Evolutionary conservation across 805 yeast species (phyloP).

Genomic region (Candida maltosa): DNA sequence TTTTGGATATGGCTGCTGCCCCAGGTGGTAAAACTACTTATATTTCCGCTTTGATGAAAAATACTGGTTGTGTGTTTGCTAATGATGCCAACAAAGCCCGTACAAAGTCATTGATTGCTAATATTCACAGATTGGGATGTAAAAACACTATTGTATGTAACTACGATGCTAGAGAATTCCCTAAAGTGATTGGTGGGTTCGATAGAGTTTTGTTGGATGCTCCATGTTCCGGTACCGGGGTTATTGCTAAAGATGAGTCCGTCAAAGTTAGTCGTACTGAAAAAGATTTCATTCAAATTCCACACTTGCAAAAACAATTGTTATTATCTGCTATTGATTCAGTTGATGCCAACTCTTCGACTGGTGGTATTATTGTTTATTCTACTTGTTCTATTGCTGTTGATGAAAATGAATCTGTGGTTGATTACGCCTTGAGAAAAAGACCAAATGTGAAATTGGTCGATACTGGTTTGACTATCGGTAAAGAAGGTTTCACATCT

Average conservation of each 20-base stretch:
- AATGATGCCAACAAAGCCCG: constrained; percentile 96
- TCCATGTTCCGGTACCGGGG: constrained; percentile 99
- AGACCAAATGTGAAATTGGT: constrained; percentile 95
- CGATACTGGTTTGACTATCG: constrained; percentile 87
- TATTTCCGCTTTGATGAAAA: constrained; percentile 93
- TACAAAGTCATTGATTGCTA: constrained; percentile 94
- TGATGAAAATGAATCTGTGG: constrained; percentile 97
- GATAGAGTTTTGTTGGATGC: constrained; percentile 95
- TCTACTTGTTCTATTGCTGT: constrained; percentile 98
- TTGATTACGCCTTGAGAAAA: constrained; percentile 94
- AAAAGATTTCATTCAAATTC: constrained; percentile 93
- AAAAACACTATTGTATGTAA: constrained; percentile 94
- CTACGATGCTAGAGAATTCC: constrained; percentile 97
- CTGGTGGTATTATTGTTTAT: constrained; percentile 92
- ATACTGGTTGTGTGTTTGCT: constrained; percentile 96
- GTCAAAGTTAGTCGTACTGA: constrained; percentile 93
- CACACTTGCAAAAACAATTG: constrained; percentile 93
- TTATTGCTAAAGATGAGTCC: constrained; percentile 93
- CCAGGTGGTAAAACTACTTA: constrained; percentile 99
- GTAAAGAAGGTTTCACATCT: constrained; percentile 92
- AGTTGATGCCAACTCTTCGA: constrained; percentile 86
- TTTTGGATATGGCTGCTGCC: constrained; percentile 98
- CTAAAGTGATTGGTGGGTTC: constrained; percentile 97
- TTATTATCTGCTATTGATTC: constrained; percentile 94
- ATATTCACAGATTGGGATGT: constrained; percentile 95